Conservation (phyloP, 2,329 filamentous ascomycete genomes). For the Sporothrix brunneoviolacea region DNA sequence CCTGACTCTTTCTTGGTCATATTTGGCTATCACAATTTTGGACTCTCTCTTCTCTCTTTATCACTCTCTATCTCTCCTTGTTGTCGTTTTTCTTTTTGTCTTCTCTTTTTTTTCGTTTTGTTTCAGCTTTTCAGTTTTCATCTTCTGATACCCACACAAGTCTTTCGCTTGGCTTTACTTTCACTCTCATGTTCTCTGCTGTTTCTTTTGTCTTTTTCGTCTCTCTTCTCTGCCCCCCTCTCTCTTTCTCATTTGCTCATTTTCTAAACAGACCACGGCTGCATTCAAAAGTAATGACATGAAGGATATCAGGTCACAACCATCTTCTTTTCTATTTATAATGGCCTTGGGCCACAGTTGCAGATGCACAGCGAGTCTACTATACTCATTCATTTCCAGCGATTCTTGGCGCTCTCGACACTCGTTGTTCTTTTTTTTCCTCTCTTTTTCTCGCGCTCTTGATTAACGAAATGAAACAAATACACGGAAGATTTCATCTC, state of each 20-base stretch:
- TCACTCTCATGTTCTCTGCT: not conserved
- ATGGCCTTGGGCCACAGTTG: too few species aligned
- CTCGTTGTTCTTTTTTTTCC: too few species aligned
- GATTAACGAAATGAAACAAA: too few species aligned
- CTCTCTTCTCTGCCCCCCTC: not conserved
- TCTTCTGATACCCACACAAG: conserved; percentile 15
- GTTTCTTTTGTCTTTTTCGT: not conserved
- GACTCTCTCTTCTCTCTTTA: not conserved
- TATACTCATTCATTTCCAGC: too few species aligned
- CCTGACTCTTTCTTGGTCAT: not conserved
- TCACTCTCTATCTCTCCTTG: not conserved
- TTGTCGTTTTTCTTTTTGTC: not conserved
- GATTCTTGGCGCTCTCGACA: too few species aligned
- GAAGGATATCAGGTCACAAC: too few species aligned
- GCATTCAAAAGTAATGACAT: too few species aligned
- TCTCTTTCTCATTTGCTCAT: not conserved
- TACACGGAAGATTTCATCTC: too few species aligned
- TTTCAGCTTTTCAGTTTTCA: not conserved
- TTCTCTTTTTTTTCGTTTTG: not conserved
- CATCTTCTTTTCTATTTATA: too few species aligned
- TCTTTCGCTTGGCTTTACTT: not conserved
- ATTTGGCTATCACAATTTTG: not conserved
- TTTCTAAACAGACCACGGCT: too few species aligned
- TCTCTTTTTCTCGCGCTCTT: too few species aligned
- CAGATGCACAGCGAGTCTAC: too few species aligned